These are phyloP conservation scores for Iberis pinnata DNA, from an alignment of 345 rosid genomes.

Conservation along the genomic window DNA sequence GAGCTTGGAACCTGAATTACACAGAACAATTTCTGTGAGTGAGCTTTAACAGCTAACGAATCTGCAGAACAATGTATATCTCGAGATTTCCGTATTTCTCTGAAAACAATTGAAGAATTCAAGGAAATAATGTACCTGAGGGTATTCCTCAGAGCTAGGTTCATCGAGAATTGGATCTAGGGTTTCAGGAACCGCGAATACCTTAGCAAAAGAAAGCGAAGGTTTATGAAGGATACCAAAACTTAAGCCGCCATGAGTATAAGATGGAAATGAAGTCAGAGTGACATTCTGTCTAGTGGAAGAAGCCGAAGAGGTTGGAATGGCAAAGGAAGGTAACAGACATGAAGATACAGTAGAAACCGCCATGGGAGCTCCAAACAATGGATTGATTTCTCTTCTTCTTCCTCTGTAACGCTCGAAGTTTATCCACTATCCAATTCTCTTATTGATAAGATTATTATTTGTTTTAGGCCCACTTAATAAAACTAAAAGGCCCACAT, in stretches of 20 bases:
- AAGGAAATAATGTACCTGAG: slow-evolving; percentile 34
- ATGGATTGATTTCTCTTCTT: slow-evolving; percentile 13
- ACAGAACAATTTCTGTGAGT: background rate
- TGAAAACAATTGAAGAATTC: background rate
- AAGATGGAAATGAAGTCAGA: slow-evolving; percentile 29
- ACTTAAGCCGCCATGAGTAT: slow-evolving; percentile 20
- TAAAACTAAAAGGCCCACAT: background rate
- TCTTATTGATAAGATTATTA: background rate
- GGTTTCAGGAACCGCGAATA: slow-evolving; percentile 59
- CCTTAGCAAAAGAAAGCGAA: slow-evolving; percentile 33
- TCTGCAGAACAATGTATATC: background rate
- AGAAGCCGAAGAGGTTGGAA: slow-evolving; percentile 34
- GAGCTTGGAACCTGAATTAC: slow-evolving; percentile 34
- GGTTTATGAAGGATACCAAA: slow-evolving; percentile 31
- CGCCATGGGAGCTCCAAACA: too few relatives aligned
- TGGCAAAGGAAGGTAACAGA: slow-evolving; percentile 40
- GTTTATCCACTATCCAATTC: slow-evolving; percentile 29
- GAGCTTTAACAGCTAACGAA: background rate
- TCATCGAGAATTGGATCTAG: slow-evolving; percentile 40
- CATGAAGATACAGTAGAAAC: slow-evolving; percentile 47
- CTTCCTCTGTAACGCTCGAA: background rate
- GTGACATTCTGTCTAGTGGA: slow-evolving; percentile 33
- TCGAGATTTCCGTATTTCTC: background rate
- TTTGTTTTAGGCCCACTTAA: slow-evolving; percentile 16
- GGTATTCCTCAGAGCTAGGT: slow-evolving; percentile 29